A percentile compares a stretch with the other conserved stretches of the same genome.
phyloP scores from a whole-genome alignment of 2,329 filamentous ascomycete genomes.

The Clarireedia monteithiana region DNA sequence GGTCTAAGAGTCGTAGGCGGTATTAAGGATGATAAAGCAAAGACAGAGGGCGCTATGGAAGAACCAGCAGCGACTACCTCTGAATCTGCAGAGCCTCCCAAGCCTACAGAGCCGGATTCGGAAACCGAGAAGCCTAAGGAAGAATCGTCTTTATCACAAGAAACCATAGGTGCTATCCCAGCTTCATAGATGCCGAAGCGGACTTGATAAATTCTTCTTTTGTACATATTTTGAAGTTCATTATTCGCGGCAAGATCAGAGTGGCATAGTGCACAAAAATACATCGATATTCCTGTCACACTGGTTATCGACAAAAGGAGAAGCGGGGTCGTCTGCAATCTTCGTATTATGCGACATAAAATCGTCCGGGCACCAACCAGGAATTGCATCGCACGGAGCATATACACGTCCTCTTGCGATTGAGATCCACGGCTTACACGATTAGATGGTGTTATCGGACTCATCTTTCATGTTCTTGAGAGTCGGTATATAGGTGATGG shows the following conservation, averaged over 20 bases:
- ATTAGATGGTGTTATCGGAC: no score
- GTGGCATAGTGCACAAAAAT: background rate
- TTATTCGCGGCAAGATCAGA: constrained; percentile 1
- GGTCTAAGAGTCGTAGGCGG: constrained; percentile 27
- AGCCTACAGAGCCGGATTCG: background rate
- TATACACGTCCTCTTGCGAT: no score
- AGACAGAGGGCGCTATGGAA: constrained; percentile 4
- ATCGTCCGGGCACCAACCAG: no score
- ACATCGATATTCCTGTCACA: background rate
- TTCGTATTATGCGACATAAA: no score
- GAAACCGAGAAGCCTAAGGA: constrained; percentile 6
- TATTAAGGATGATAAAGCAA: constrained; percentile 18
- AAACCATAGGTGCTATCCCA: constrained; percentile 18
- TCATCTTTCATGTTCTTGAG: no score
- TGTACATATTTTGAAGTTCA: constrained; percentile 3
- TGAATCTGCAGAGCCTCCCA: background rate
- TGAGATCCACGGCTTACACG: no score
- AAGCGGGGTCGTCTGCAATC: no score
- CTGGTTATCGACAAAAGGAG: background rate
- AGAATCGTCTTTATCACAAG: constrained; percentile 12
- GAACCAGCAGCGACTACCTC: background rate
- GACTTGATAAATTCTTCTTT: background rate
- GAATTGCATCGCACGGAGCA: no score
- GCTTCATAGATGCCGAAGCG: constrained; percentile 19
- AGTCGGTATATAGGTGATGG: no score